A percentile compares a stretch with the other conserved stretches of the same genome.
These are phyloP conservation scores for Croton setiger DNA, from an alignment of 441 rosid genomes.

Conservation along the genomic window DNA sequence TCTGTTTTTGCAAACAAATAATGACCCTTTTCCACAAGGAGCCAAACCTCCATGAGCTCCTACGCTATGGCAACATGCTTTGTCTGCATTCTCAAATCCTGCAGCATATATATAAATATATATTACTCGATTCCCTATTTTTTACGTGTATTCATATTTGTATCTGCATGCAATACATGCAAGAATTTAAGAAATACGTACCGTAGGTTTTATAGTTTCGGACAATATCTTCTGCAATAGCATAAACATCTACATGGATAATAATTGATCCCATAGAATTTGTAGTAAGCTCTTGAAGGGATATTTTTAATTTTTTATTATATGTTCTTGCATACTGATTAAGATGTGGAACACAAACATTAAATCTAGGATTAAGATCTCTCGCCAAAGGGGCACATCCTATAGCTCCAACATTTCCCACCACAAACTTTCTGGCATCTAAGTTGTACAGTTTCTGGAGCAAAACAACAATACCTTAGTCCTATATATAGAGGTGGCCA, in stretches of 20 bases:
- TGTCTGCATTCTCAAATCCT: conserved; percentile 23
- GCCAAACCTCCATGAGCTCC: conserved; percentile 23
- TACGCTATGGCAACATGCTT: conserved; percentile 20
- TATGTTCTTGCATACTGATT: conserved; percentile 14
- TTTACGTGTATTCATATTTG: background rate
- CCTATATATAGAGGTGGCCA: too few species aligned
- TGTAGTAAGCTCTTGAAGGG: conserved; percentile 18
- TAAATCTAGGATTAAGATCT: background rate
- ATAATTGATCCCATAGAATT: conserved; percentile 15
- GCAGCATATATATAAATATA: too few species aligned
- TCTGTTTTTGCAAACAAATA: conserved; percentile 20
- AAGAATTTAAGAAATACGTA: background rate
- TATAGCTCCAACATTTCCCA: conserved; percentile 18
- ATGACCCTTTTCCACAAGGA: conserved; percentile 12
- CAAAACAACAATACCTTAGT: too few species aligned
- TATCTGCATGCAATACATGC: background rate
- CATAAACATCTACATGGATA: conserved; percentile 18
- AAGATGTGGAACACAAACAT: background rate
- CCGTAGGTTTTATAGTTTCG: conserved; percentile 20
- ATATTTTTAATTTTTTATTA: conserved; percentile 17
- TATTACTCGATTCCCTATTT: too few species aligned
- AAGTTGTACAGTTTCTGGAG: conserved; percentile 27
- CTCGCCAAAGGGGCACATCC: conserved; percentile 27
- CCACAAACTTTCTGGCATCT: conserved; percentile 29
- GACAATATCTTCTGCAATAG: conserved; percentile 17